phyloP scores from a whole-genome alignment of 2,329 filamentous ascomycete species.

The Dendryphion nanum region DNA sequence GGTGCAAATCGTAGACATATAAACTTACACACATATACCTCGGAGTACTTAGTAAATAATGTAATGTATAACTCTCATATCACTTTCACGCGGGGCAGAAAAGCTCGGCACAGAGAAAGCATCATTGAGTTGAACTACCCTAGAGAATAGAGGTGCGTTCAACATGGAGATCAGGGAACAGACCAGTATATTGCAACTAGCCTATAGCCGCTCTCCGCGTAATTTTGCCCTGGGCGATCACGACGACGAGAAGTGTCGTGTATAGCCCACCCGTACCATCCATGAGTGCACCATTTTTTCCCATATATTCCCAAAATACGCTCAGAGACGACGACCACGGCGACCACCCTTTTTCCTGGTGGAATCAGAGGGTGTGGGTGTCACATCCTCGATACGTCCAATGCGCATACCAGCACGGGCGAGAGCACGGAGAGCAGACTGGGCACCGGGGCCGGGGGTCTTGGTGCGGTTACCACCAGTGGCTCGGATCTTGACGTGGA shows the following conservation, averaged over 20 bases:
- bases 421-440: slow-evolving; percentile 97
- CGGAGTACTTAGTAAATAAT: not conserved
- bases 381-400: slow-evolving; percentile 99
- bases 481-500: slow-evolving; percentile 99
- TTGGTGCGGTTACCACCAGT: slow-evolving; percentile 99
- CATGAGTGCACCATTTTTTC: slow-evolving; percentile 31
- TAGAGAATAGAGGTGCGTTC: slow-evolving; percentile 33
- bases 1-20: slow-evolving; percentile 44
- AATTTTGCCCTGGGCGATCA: slow-evolving; percentile 35
- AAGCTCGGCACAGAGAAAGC: slow-evolving; percentile 29
- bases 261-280: slow-evolving; percentile 36
- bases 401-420: slow-evolving; percentile 99
- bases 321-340: slow-evolving; percentile 99
- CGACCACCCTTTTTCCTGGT: slow-evolving; percentile 99
- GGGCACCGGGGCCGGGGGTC: slow-evolving; percentile 98
- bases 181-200: not conserved
- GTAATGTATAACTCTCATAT: slow-evolving; percentile 1
- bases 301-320: slow-evolving; percentile 41
- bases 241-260: slow-evolving; percentile 20
- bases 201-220: slow-evolving; percentile 40
- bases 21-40: slow-evolving; percentile 5
- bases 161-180: slow-evolving; percentile 39
- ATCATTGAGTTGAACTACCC: slow-evolving; percentile 39
- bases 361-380: slow-evolving; percentile 97
- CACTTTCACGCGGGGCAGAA: too few relatives aligned